Conservation (phyloP, 2,329 filamentous ascomycete genomes). For the Pseudocercospora macadamiae region DNA sequence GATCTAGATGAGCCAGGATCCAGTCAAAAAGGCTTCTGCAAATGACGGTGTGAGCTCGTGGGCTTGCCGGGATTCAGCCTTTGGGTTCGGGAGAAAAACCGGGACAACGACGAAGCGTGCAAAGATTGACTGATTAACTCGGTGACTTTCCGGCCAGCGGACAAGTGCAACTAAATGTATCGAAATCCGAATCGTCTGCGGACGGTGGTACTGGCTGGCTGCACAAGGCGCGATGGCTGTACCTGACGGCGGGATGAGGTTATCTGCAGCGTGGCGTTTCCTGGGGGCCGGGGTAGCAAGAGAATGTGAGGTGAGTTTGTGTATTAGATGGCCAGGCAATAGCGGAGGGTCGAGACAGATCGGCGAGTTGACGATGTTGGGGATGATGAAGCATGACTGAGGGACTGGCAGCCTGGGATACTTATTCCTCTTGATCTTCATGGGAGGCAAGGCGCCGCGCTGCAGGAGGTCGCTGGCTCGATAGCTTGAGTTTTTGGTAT, state of each 20-base stretch:
- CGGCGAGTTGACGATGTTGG: constrained; percentile 11
- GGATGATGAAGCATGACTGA: constrained; percentile 12
- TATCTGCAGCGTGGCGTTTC: constrained; percentile 25
- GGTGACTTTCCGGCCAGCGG: constrained; percentile 40
- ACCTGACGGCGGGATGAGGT: constrained; percentile 22
- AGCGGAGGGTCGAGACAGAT: constrained; percentile 13
- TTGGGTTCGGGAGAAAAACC: constrained; percentile 32
- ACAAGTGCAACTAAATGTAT: constrained; percentile 32
- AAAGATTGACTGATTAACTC: constrained; percentile 31
- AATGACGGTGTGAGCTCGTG: constrained; percentile 34
- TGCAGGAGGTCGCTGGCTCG: constrained; percentile 25
- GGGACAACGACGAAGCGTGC: constrained; percentile 28
- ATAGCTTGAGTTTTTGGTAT: constrained; percentile 21
- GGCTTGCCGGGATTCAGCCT: constrained; percentile 25
- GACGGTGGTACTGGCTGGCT: constrained; percentile 30
- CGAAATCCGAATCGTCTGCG: constrained; percentile 24
- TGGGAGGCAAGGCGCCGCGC: constrained; percentile 19
- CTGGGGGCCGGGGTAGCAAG: constrained; percentile 20
- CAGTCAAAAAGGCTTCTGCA: constrained; percentile 27
- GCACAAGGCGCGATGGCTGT: constrained; percentile 27
- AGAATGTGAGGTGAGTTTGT: constrained; percentile 19
- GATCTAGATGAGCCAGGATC: constrained; percentile 30
- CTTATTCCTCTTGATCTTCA: constrained; percentile 12
- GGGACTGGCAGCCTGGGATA: constrained; percentile 13
- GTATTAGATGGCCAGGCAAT: constrained; percentile 16